Conservation (phyloP, 164 flowering plant species). For the Paratinospora sagittata region DNA sequence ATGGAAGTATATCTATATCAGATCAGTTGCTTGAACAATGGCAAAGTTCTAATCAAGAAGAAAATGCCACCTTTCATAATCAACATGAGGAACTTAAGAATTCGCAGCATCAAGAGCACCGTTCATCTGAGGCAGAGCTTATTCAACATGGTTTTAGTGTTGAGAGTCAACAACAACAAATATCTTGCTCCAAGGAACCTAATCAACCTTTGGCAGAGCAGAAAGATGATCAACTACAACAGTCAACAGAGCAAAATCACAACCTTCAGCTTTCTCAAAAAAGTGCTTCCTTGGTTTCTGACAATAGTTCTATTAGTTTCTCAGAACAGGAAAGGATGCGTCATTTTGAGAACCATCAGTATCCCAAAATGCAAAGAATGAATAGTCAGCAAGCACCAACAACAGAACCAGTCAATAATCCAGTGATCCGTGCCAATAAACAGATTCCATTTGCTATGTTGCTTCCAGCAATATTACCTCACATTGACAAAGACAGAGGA, state of each 20-base stretch:
- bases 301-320: constrained; percentile 24
- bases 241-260: constrained; percentile 26
- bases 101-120: constrained; percentile 32
- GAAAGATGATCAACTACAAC: constrained; percentile 29
- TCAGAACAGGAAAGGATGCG: constrained; percentile 32
- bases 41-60: constrained; percentile 47
- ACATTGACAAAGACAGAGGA: constrained; percentile 79
- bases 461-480: constrained; percentile 66
- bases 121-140: constrained; percentile 28
- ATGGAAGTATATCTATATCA: constrained; percentile 39
- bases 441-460: constrained; percentile 68
- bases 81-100: constrained; percentile 28
- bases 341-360: constrained; percentile 37
- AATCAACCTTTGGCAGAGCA: constrained; percentile 24
- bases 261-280: constrained; percentile 34
- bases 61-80: constrained; percentile 25
- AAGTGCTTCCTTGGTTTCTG: constrained; percentile 31
- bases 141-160: constrained; percentile 28
- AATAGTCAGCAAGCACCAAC: constrained; percentile 37
- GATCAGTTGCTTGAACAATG: constrained; percentile 43
- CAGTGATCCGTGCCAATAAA: constrained; percentile 29
- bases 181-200: constrained; percentile 27
- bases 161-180: constrained; percentile 37
- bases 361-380: constrained; percentile 34
- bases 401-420: constrained; percentile 32